Percentiles rank a stretch among this genome's conserved stretches.
Evolutionary conservation across 208 protist species (phyloP).

Genomic region (Tritrichomonas musculus): DNA sequence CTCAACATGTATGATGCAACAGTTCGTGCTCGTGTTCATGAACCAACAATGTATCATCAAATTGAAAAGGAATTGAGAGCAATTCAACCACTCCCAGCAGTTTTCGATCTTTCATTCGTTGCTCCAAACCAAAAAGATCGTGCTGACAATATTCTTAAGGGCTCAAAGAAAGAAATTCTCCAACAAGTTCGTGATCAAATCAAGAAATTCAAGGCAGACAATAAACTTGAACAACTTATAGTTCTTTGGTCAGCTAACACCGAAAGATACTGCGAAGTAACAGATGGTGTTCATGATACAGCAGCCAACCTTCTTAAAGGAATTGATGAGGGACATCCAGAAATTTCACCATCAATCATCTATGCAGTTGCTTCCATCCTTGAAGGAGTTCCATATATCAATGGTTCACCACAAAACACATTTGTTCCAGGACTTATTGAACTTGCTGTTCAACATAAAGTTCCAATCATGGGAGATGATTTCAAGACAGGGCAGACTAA

Average conservation of each 20-base stretch:
- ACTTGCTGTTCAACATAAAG: slow-evolving; percentile 45
- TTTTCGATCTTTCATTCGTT: slow-evolving; percentile 93
- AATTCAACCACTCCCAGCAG: slow-evolving; percentile 77
- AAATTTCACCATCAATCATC: slow-evolving; percentile 84
- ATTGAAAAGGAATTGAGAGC: slow-evolving; percentile 67
- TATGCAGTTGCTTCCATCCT: slow-evolving; percentile 90
- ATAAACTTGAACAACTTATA: slow-evolving; percentile 86
- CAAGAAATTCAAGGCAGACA: slow-evolving; percentile 62
- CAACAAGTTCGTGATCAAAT: slow-evolving; percentile 85
- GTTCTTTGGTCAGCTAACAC: slow-evolving; percentile 97
- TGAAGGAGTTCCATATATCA: slow-evolving; percentile 90
- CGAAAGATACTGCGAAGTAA: slow-evolving; percentile 82
- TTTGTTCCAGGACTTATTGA: slow-evolving; percentile 73
- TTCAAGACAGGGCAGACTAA: slow-evolving; percentile 99
- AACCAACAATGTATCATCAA: slow-evolving; percentile 66
- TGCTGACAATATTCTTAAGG: slow-evolving; percentile 83
- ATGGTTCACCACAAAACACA: slow-evolving; percentile 97
- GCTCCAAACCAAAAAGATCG: slow-evolving; percentile 89
- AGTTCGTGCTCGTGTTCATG: slow-evolving; percentile 80
- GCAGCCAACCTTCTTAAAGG: slow-evolving; percentile 77
- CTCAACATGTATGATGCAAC: slow-evolving; percentile 82
- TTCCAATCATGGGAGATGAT: slow-evolving; percentile 91
- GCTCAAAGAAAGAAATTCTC: slow-evolving; percentile 76
- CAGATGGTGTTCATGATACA: slow-evolving; percentile 82
- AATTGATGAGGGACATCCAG: slow-evolving; percentile 60